Conservation (phyloP, 164 flowering plant genomes). For the Pachysandra terminalis region DNA sequence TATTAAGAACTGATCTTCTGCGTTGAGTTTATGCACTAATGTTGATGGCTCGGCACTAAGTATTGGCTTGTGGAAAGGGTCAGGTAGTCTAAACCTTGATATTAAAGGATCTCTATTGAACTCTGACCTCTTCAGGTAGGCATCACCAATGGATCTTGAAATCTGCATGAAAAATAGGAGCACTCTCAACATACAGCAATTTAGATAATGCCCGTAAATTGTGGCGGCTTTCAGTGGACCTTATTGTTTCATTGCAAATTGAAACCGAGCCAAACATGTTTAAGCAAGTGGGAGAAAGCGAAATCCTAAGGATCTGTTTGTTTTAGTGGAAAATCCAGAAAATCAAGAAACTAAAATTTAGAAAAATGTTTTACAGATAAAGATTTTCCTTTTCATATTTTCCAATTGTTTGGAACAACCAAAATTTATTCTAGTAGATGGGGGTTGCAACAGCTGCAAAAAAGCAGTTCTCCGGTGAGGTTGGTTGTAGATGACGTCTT, state of each 20-base stretch:
- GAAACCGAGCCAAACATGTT: not conserved
- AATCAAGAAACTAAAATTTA: too few species aligned
- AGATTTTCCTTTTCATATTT: too few species aligned
- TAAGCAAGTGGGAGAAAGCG: too few species aligned
- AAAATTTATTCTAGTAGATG: too few species aligned
- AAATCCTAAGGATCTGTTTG: too few species aligned
- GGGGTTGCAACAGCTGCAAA: too few species aligned
- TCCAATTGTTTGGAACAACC: too few species aligned
- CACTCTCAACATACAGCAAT: not conserved
- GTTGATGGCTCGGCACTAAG: conserved; percentile 78
- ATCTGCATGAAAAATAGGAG: conserved; percentile 40
- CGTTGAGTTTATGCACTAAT: conserved; percentile 51
- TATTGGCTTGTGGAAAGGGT: conserved; percentile 64
- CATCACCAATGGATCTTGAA: conserved; percentile 95
- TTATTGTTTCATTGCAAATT: not conserved
- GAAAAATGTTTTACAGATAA: too few species aligned
- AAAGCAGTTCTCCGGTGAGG: too few species aligned
- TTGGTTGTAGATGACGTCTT: too few species aligned
- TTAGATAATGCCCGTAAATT: not conserved
- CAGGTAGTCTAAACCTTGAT: conserved; percentile 64
- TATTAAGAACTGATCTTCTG: conserved; percentile 73
- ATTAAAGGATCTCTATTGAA: conserved; percentile 76
- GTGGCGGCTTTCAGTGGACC: too few species aligned
- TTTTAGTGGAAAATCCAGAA: too few species aligned
- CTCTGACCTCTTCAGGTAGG: conserved; percentile 74